Evolutionary conservation across 768 basidiomycete species (phyloP), one percentile per base, ranked within the genome.

Genomic region (Psilocybe sp.): DNA sequence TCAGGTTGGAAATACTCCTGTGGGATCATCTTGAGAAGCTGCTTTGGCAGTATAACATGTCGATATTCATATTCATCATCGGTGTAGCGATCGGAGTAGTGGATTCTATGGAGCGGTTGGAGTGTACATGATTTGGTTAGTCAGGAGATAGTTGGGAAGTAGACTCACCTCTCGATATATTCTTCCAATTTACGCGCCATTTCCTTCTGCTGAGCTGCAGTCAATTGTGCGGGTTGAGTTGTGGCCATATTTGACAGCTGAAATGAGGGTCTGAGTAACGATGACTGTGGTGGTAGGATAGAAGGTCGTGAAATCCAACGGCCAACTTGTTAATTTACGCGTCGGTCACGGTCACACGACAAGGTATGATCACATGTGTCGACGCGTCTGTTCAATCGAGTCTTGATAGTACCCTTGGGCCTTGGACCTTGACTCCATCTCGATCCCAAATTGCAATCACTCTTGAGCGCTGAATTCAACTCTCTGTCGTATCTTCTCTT

Each of bases 21-120:
- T 4, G 96, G 97, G 23, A 99, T 80, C 72, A 95, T 77, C 73
- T 96, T 94, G 69, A 98, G 78, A 57, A 98, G 83, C 50, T 88
- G 89, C 65, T 97, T 97, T 5, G 96, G 96, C 15, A 99, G 74
- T 58, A 97, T 97, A 57, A 99, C 96, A 69, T 98, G 96, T 50
- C 92, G 89, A 66, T 98, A 98, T 76, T 98, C 95, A 68, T 80
- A 97, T 56, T 80, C 71, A 67, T 96, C 92, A 69, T 98, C 95
- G 7, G 89, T 81, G 67, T 98, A 94, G 54, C 90, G 85, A 68
- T 92, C 89, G 52, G 91, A 93, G 64, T 93, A 93, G 62, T 91
- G 86, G 60, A 93, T 93, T 66, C 90, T 92, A 50, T 36, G 57
- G 48, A 43, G 53, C 49, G 15, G 35, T 44, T 44, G 31, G 16